Evolutionary conservation across 768 basidiomycete genomes (phyloP).

Genomic region (Pulveroboletus sp.): DNA sequence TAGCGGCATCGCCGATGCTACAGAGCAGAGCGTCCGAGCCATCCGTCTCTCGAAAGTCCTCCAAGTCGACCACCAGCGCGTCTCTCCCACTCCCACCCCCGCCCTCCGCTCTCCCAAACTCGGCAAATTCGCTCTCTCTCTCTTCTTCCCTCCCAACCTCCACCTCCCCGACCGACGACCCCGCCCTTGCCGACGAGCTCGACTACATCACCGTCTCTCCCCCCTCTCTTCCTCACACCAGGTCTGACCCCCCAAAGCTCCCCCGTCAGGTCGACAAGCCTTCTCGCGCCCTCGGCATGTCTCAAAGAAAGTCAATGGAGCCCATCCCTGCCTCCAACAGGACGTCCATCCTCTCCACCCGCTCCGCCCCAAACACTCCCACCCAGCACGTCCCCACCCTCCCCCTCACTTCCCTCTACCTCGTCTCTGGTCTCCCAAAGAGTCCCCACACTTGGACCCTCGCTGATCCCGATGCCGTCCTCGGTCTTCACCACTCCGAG

Average conservation of each 20-base stretch:
- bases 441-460: conserved; percentile 88
- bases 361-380: conserved; percentile 40
- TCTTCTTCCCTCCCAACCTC: background rate
- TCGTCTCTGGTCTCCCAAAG: conserved; percentile 85
- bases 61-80: conserved; percentile 8
- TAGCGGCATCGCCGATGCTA: conserved; percentile 30
- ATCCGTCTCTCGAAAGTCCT: conserved; percentile 30
- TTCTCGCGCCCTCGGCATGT: conserved; percentile 70
- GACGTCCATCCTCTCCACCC: conserved; percentile 72
- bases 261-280: conserved; percentile 61
- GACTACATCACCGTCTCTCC: conserved; percentile 62
- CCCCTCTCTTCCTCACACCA: conserved; percentile 4
- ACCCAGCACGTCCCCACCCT: conserved; percentile 65
- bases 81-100: background rate
- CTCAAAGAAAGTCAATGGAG: conserved; percentile 75
- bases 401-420: conserved; percentile 79
- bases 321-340: conserved; percentile 76
- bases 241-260: conserved; percentile 33
- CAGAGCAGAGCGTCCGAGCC: conserved; percentile 48
- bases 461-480: conserved; percentile 76
- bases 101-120: background rate
- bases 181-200: conserved; percentile 59
- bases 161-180: conserved; percentile 13
- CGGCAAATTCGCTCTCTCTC: conserved; percentile 11
- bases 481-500: conserved; percentile 77